Conservation (phyloP, 345 rosid species). For the Adansonia digitata region DNA sequence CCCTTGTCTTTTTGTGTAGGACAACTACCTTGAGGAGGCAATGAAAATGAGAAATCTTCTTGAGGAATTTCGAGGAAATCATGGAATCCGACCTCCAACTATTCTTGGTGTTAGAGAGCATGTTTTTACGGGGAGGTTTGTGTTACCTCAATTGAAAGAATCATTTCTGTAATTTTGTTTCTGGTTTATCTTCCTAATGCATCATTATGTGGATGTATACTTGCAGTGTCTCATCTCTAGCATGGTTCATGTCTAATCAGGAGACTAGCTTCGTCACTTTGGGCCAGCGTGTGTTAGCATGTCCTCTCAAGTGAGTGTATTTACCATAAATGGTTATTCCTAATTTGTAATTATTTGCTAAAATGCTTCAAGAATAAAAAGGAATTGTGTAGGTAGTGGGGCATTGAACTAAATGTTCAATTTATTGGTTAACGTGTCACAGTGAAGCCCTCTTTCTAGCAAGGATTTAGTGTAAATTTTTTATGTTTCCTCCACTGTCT, state of each 20-base stretch:
- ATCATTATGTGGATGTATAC: slow-evolving; percentile 17
- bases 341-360: neutral
- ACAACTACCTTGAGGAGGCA: slow-evolving; percentile 97
- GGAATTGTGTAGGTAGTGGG: neutral
- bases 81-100: slow-evolving; percentile 92
- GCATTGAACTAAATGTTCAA: neutral
- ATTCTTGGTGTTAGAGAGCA: slow-evolving; percentile 96
- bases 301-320: slow-evolving; percentile 81
- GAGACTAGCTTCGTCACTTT: slow-evolving; percentile 98
- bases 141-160: slow-evolving; percentile 3
- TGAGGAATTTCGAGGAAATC: slow-evolving; percentile 83
- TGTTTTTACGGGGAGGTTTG: slow-evolving; percentile 95
- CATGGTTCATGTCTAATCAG: slow-evolving; percentile 99
- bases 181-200: slow-evolving; percentile 17
- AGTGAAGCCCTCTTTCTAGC: neutral
- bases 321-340: neutral
- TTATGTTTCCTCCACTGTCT: neutral
- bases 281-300: slow-evolving; percentile 92
- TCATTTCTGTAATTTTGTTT: slow-evolving; percentile 1
- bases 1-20: slow-evolving; percentile 40
- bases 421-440: too few species aligned
- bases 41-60: slow-evolving; percentile 97
- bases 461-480: neutral
- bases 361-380: neutral
- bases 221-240: slow-evolving; percentile 96